Evolutionary conservation across 2,329 filamentous ascomycete genomes (phyloP), one percentile per base, ranked within the genome.

Genomic region (Ilyonectria mors-panacis): DNA sequence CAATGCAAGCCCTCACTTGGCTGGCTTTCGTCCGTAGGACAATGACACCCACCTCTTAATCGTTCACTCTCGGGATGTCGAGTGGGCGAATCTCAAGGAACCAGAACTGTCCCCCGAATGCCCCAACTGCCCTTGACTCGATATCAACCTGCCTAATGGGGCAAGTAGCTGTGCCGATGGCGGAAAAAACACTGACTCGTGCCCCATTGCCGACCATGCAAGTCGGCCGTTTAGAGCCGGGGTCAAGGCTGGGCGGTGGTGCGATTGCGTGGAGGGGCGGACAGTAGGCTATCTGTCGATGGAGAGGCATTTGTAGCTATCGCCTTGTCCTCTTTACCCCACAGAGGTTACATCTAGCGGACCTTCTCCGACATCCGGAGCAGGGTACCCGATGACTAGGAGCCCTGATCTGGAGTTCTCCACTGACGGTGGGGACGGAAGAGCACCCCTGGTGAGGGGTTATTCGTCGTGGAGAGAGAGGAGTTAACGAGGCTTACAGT

Each of bases 51-150:
- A 44, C 33, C 33, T 35, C 33, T 35, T 51, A 10, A 59, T 59
- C 35, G 17, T 26, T 35, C 37, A 5, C 13, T 51, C 54, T 59
- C 44, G 62, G 19, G 37, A 39, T 8, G 12, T 15, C 12, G 10
- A 21, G n/a, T 54, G 35, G n/a, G 33, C 28, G 10, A 44, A 47
- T 9, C 26, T 13, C 57, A 47, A 33, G 60, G 60, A 51, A 15
- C 60, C 44, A 63, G 60, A 63, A 63, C 44, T 63, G 26, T 48
- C n/a, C 60, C 15, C 60, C 60, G 60, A 63, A 23, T n/a, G 17
- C 42, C 10, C 28, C 4, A 42, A 56, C 30, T 50, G 19, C 45
- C 33, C 42, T 42, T 37, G 3, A 28, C 47, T 50, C 17, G 28
- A 26, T 19, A 47, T n/a, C 33, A 63, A 58, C 60, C 60, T 63